phyloP scores from a whole-genome alignment of 306 rosid species.

The Ormosia semicastrata region DNA sequence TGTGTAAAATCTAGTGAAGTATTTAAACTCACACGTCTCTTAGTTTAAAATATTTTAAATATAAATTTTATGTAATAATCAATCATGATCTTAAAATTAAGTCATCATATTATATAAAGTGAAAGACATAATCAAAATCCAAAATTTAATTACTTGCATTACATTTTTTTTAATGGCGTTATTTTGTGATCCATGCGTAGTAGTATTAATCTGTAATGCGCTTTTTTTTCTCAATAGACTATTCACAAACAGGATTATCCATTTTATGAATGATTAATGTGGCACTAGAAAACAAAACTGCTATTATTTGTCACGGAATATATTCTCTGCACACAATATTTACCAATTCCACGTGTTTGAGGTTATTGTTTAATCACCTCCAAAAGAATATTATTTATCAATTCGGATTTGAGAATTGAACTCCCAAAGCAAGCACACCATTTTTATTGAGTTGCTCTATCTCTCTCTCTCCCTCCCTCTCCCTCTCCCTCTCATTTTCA shows the following conservation, averaged over 20 bases:
- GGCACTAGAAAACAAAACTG: not conserved
- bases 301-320: not conserved
- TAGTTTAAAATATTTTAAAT: no score
- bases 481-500: constrained; percentile 26
- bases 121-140: no score
- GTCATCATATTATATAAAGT: no score
- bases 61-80: no score
- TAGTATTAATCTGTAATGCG: not conserved
- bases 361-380: constrained; percentile 2
- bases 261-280: not conserved
- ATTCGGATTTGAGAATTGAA: not conserved
- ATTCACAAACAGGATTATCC: not conserved
- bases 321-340: not conserved
- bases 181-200: no score
- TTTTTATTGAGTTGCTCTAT: no score
- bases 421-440: not conserved
- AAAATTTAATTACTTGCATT: no score
- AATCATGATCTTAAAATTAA: no score
- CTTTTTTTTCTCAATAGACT: not conserved
- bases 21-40: no score
- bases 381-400: not conserved
- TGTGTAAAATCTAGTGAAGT: no score
- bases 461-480: not conserved
- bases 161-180: no score
- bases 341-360: constrained; percentile 12